Percentiles rank a stretch among this genome's conserved stretches.
Evolutionary conservation across 441 rosid genomes (phyloP).

Genomic region (Breynia disticha): DNA sequence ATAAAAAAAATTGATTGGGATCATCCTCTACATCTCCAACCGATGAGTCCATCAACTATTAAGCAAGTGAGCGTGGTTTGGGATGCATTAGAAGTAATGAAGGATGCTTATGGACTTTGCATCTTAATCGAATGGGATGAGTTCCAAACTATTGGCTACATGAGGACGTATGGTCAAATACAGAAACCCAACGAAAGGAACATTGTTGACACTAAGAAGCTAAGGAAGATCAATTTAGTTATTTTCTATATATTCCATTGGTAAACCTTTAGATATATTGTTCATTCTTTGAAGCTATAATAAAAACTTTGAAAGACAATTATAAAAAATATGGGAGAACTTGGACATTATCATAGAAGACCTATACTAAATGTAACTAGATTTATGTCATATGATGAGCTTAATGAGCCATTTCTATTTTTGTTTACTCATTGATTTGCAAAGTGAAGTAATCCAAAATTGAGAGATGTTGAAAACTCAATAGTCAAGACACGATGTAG

Average conservation of each 20-base stretch:
- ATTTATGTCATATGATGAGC: too few species aligned
- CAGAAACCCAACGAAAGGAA: conserved; percentile 96
- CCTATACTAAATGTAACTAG: too few species aligned
- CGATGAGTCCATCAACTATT: conserved; percentile 62
- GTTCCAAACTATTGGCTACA: conserved; percentile 73
- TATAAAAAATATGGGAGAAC: too few species aligned
- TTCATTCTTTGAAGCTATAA: too few species aligned
- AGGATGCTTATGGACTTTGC: conserved; percentile 85
- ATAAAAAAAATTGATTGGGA: conserved; percentile 97
- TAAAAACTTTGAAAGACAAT: too few species aligned
- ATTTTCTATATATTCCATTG: conserved; percentile 89
- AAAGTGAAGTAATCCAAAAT: too few species aligned
- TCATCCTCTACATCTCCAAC: conserved; percentile 89
- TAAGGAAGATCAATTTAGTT: conserved; percentile 83
- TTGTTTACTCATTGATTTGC: too few species aligned
- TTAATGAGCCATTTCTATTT: too few species aligned
- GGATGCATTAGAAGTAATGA: conserved; percentile 78
- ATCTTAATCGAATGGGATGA: conserved; percentile 96
- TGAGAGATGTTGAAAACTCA: too few species aligned
- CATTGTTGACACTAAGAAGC: conserved; percentile 43
- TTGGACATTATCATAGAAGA: too few species aligned
- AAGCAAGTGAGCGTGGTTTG: conserved; percentile 64
- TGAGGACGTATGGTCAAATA: conserved; percentile 66
- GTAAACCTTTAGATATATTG: conserved; percentile 74
- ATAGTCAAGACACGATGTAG: too few species aligned